Base-by-base conservation (phyloP, 1,284 basidiomycete species). In the Trichosporon ovoides region DNA sequence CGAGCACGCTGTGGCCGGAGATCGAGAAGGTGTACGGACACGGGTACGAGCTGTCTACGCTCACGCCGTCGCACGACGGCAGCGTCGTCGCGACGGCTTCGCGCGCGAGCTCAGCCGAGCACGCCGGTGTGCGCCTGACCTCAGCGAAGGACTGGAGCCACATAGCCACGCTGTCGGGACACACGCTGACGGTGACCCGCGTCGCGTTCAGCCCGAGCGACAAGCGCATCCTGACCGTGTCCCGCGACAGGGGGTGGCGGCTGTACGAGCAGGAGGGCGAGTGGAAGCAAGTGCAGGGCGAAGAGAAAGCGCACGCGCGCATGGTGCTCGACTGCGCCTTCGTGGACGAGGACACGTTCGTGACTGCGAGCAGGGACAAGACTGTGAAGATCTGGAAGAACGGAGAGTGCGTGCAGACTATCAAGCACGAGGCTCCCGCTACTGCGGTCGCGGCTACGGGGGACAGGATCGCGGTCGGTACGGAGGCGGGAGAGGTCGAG, bases 301-400 rank as follows among this genome's bases (percentile, higher is more conserved):
- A 84, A 10, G 85, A 93, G 63, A 92, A 90, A 74, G 86, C 91
- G 0, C 95, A 98, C 76, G 83, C 84, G 1, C 84, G 96, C 33
- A 97, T 99, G 70, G 88, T 98, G 38, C 95, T 96, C 90, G 96
- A 98, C 73, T 89, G 87, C 68, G 84, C 85, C 20, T 98, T 93
- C 91, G 81, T 86, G 1, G 68, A 73, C 2, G 9, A n/a, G 18
- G 84, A 84, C 5, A 82, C 85, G 59, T 99, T 98, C 72, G 92
- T 85, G 2, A 98, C 96, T 1, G 94, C 91, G 1, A 94, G 93
- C 6, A 83, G 96, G 48, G 95, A 98, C 76, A 98, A 95, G 79
- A 91, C 87, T n/a, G 92, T 91, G 63, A 57, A 83, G 52, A 0
- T 65, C 37, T 62, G 63, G 63, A 3, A 31, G 0, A 12, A 14